Base-by-base conservation (phyloP, 805 yeast genomes). In the Candida montana region DNA sequence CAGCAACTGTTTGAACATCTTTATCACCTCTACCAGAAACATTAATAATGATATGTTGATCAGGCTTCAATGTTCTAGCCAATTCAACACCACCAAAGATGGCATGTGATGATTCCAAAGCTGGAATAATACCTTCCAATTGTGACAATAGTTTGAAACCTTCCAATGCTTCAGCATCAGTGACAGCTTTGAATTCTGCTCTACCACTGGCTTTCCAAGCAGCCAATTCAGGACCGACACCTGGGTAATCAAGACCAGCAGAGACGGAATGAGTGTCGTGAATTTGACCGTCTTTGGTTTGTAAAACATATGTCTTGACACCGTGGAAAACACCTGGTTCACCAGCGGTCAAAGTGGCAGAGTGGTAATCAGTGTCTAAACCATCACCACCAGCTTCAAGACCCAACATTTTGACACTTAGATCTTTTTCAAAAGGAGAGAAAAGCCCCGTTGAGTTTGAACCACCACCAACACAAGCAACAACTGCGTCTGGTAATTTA, bases 371-470 rank as follows among this genome's bases (percentile, higher is more conserved):
- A 21, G 97, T 83, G 57, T 87, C 88, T 39, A 91, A 51, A 61
- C 99, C 99, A 53, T 87, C 95, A 65, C 99, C 99, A 63, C 96
- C 99, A 38, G 99, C 99, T 70, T 93, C 99, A 46, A 90, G 88
- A 63, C 99, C 99, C 24, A 90, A 67, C 60, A 93, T 69, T 58
- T 77, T 78, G 34, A 93, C 99, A 8, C 76, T 68, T 13, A 61
- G 50, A 61, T 89, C 96, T 15, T 86, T 70, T 61, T 88, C 95
- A 60, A 93, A 93, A 41, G 98, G 97, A 18, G 88, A 81, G 65
- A 93, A 93, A 77, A 91, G 79, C 63, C 99, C 99, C 26, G 95
- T 79, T 39, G 96, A 83, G 74, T 93, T 93, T 16, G 96, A 88
- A 42, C 99, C 99, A 58, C 99, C 99, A 57, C 99, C 99, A 38